Evolutionary conservation across 352 stramenopile genomes (phyloP), one percentile per base, ranked within the genome.

Genomic region (Globisporangium lucens): DNA sequence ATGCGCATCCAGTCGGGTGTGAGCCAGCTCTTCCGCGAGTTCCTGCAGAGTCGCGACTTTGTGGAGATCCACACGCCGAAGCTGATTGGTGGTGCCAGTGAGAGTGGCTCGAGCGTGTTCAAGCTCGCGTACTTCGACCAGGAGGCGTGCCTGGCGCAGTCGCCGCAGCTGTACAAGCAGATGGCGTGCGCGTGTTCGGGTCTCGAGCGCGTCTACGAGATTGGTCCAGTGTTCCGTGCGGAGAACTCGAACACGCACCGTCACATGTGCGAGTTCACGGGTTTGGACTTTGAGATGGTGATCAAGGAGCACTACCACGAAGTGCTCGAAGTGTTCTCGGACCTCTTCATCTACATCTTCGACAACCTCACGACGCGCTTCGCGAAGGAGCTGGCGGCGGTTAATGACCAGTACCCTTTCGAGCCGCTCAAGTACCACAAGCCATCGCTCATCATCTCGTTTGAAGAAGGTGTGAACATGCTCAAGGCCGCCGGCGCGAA

Each of bases 301-400:
- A 99, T 99, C 83, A 97, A 99, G 72, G 97, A 99, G 75, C 97
- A 99, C 90, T 99, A 99, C 83, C 95, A 99, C 73, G 98, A 99
- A 79, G 88, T 99, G 59, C 88, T 93, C 56, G 92, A 99, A 73
- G 83, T 99, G 10, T 98, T 99, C 71, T 97, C 90, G 71, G 97
- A 99, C 69, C 76, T 99, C 62, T 99, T 99, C 77, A 98, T 98
- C 68, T 97, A 98, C 81, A 99, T 99, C 67, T 99, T 99, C 79
- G 96, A 99, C 83, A 94, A 97, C 46, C 76, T 99, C 30, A 96
- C 98, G 69, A 78, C 89, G 55, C 83, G 92, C 59, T 99, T 95
- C 80, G 85, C 77, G n/a, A 84, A 83, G 51, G 98, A 99, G 77
- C 72, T 99, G 33, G 80, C 97, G 67, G 89, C 97, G 43, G 92